phyloP scores from a whole-genome alignment of 257 asterid species.

The Petrea volubilis region DNA sequence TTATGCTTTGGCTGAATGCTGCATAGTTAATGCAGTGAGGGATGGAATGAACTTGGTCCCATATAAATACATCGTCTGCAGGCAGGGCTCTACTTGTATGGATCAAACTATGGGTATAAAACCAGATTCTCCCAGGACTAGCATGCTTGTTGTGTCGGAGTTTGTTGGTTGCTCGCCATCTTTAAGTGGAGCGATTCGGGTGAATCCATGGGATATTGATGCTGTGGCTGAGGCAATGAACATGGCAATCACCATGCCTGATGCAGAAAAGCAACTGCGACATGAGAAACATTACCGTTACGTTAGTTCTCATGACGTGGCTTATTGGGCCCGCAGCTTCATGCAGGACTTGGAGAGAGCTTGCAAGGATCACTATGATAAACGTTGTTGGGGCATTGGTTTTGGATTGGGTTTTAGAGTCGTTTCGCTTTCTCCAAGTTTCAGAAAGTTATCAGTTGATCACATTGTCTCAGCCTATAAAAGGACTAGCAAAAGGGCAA shows the following conservation, averaged over 20 bases:
- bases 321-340: conserved; percentile 92
- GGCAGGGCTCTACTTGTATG: conserved; percentile 72
- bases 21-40: conserved; percentile 93
- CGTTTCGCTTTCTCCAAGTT: conserved; percentile 81
- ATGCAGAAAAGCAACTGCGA: conserved; percentile 69
- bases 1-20: conserved; percentile 87
- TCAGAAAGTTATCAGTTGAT: conserved; percentile 69
- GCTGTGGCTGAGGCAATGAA: conserved; percentile 85
- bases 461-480: conserved; percentile 68
- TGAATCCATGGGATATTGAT: conserved; percentile 91
- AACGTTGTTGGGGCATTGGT: conserved; percentile 91
- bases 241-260: conserved; percentile 62
- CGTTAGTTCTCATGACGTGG: conserved; percentile 84
- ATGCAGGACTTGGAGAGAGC: conserved; percentile 86
- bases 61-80: conserved; percentile 77
- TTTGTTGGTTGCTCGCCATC: conserved; percentile 95
- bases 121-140: conserved; percentile 54
- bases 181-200: conserved; percentile 89
- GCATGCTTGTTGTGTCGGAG: conserved; percentile 91
- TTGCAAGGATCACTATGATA: conserved; percentile 74
- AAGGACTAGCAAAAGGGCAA: conserved; percentile 69
- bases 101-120: conserved; percentile 47
- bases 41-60: conserved; percentile 98
- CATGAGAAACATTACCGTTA: conserved; percentile 91
- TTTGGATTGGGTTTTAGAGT: conserved; percentile 86